A percentile compares a stretch with the other conserved stretches of the same genome.
Conservation (phyloP, 1,139 yeast genomes). For the Taphrina betulina region DNA sequence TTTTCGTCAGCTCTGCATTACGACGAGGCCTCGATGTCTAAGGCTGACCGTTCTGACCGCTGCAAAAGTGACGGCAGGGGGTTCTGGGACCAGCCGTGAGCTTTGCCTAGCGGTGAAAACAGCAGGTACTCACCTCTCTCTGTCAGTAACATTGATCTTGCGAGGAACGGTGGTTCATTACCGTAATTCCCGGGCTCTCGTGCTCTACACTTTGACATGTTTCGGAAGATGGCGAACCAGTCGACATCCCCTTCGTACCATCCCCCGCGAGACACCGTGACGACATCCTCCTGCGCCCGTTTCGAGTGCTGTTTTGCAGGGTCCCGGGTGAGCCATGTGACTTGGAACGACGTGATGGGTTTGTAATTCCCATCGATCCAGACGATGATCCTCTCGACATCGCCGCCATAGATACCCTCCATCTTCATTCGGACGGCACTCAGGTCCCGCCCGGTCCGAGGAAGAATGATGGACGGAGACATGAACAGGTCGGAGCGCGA, state of each 20-base stretch:
- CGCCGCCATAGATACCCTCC: conserved; percentile 8
- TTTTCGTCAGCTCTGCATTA: too few species aligned
- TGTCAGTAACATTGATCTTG: too few species aligned
- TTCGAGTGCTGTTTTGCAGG: not conserved
- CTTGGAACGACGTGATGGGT: conserved; percentile 1
- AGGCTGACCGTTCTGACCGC: too few species aligned
- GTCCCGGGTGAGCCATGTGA: not conserved
- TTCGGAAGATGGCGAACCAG: conserved; percentile 9
- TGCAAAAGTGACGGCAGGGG: too few species aligned
- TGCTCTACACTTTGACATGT: conserved; percentile 1
- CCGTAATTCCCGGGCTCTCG: conserved; percentile 18
- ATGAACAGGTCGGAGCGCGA: conserved; percentile 13
- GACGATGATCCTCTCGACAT: conserved; percentile 12
- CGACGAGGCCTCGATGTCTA: too few species aligned
- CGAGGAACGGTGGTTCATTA: too few species aligned
- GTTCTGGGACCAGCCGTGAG: too few species aligned
- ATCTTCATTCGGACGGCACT: conserved; percentile 10
- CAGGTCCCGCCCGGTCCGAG: conserved; percentile 10
- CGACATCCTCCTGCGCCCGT: not conserved
- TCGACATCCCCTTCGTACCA: conserved; percentile 20
- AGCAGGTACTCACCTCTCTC: too few species aligned
- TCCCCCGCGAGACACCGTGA: not conserved
- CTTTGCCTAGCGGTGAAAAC: too few species aligned
- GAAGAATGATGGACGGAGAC: conserved; percentile 3
- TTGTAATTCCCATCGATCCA: conserved; percentile 19